Base-by-base conservation (phyloP, 2,329 filamentous ascomycete species). In the Microsporum canis region DNA sequence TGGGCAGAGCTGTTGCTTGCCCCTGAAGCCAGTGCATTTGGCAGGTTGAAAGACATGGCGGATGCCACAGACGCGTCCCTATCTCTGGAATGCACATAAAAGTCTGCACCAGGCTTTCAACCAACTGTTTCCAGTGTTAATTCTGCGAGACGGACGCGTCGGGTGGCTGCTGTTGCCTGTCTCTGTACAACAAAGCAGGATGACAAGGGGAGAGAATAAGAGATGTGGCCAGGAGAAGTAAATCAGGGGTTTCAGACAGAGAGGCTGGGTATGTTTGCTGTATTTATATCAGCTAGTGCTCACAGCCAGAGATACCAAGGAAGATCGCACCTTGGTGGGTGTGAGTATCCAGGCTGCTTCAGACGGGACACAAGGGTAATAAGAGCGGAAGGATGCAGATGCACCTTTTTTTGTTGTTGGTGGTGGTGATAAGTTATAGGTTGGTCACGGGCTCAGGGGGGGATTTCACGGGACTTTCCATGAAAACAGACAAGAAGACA, bases 1-100 rank as follows among this genome's bases (percentile, higher is more conserved):
- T 33, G 45, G 10, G 34, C 60, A 12, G 62, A 61, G 23, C 34
- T 34, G 23, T 62, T 63, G 31, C 38, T 55, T 31, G 53, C 57
- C 12, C 27, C 31, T 23, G 39, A 27, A 36, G 31, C 36, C 43
- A 49, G 55, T 43, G 55, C 36, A 57, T 31, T 43, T 43, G 55
- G 55, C 23, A 57, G 10, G 10, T 31, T 17, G 38, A 60, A 56
- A 45, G 59, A 10, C 59, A 60, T 60, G 36, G 41, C 41, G 27
- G 14, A 38, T 7, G 14, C 36, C 55, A 57, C 27, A 33, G 34
- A 57, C 27, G 27, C 27, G 27, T 23, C 17, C 10, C 31, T 29
- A 43, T 29, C 55, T 43, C 23, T 23, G 27, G 10, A 38, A 57
- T 57, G 55, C 36, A 41, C 31, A 55, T 55, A 36, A 55, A 55